phyloP scores from a whole-genome alignment of 768 basidiomycete genomes.

The Phaeolepiota aurea region DNA sequence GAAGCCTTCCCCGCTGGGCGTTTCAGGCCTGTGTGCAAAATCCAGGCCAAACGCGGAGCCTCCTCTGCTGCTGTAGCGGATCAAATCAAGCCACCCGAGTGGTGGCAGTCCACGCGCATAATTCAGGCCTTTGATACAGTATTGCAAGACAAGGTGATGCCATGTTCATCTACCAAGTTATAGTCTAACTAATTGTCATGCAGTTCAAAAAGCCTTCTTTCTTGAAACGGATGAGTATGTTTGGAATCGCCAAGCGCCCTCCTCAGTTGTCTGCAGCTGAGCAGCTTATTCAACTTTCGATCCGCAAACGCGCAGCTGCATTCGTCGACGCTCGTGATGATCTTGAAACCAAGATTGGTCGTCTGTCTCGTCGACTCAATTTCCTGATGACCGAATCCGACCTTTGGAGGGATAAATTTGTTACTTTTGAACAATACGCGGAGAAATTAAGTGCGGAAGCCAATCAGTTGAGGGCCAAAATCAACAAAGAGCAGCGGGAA shows the following conservation, averaged over 20 bases:
- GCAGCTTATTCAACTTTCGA: constrained; percentile 78
- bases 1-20: constrained; percentile 91
- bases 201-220: constrained; percentile 87
- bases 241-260: constrained; percentile 60
- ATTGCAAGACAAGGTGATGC: constrained; percentile 68
- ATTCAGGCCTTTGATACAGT: constrained; percentile 87
- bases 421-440: constrained; percentile 90
- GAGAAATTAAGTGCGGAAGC: constrained; percentile 87
- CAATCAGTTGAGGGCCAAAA: constrained; percentile 74
- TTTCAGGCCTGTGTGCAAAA: constrained; percentile 87
- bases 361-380: constrained; percentile 76
- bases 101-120: constrained; percentile 92
- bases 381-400: constrained; percentile 90
- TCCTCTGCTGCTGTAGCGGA: constrained; percentile 81
- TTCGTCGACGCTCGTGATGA: constrained; percentile 93
- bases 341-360: constrained; percentile 88
- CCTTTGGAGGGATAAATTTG: constrained; percentile 89
- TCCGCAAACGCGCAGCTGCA: constrained; percentile 88
- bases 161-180: constrained; percentile 1
- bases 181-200: constrained; percentile 5
- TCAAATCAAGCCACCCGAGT: constrained; percentile 82
- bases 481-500: constrained; percentile 87
- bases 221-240: constrained; percentile 74
- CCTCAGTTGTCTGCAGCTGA: constrained; percentile 75
- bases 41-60: constrained; percentile 76